phyloP scores from a whole-genome alignment of 2,329 filamentous ascomycete genomes.

The Cordyceps farinosa region DNA sequence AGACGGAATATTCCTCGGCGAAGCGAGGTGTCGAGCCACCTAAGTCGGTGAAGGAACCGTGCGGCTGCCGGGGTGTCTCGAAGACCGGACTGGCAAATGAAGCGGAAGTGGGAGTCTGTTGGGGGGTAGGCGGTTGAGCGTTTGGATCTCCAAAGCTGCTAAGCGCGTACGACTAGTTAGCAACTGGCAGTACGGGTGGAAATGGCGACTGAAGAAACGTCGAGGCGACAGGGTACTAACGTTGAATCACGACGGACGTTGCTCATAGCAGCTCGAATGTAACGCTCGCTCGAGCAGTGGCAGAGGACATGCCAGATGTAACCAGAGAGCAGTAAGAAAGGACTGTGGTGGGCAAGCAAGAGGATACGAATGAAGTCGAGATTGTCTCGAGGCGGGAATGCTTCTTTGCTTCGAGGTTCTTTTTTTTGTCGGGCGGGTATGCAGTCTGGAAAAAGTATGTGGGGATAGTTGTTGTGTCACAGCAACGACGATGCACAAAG shows the following conservation, averaged over 20 bases:
- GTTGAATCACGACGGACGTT: constrained; percentile 55
- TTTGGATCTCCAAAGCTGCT: constrained; percentile 61
- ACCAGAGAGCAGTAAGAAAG: background rate
- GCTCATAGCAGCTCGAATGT: constrained; percentile 55
- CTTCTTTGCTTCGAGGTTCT: constrained; percentile 4
- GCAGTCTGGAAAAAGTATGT: constrained; percentile 12
- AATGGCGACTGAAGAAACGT: background rate
- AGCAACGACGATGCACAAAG: constrained; percentile 16
- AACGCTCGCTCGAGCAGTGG: constrained; percentile 14
- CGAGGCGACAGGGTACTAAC: constrained; percentile 27
- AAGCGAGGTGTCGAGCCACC: constrained; percentile 58
- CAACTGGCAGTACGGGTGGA: background rate
- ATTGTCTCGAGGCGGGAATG: constrained; percentile 13
- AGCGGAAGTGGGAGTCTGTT: constrained; percentile 53
- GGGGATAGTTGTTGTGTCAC: constrained; percentile 17
- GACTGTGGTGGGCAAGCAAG: background rate
- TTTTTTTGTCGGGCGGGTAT: constrained; percentile 17
- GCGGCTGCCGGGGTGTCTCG: constrained; percentile 52
- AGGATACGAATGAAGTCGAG: background rate
- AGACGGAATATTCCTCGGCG: constrained; percentile 63
- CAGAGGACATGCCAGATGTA: constrained; percentile 14
- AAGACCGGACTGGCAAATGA: constrained; percentile 53
- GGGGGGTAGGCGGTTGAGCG: constrained; percentile 57
- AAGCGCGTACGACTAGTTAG: constrained; percentile 33
- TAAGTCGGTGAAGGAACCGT: constrained; percentile 46